Percentiles rank a stretch among this genome's conserved stretches.
Evolutionary conservation across 192 early-diverging fungal genomes (phyloP).

Genomic region (Coemansia sp.): DNA sequence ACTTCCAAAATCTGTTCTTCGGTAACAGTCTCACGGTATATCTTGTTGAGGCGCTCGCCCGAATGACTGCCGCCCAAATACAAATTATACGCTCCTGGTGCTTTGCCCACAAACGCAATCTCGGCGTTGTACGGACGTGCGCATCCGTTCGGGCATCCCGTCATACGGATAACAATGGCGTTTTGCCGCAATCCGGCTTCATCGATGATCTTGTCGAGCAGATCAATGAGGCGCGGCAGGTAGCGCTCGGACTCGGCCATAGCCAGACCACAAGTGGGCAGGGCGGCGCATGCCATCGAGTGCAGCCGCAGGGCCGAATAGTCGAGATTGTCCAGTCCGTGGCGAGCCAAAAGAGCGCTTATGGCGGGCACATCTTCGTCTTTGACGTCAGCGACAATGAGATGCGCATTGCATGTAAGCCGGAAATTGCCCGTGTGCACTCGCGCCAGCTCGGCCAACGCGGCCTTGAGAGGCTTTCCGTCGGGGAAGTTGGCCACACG

Average conservation of each 20-base stretch:
- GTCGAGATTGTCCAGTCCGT: constrained; percentile 73
- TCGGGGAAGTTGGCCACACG: constrained; percentile 81
- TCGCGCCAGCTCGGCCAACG: constrained; percentile 75
- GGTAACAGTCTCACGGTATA: constrained; percentile 84
- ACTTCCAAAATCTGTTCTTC: constrained; percentile 84
- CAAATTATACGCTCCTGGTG: constrained; percentile 91
- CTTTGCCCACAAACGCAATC: constrained; percentile 95
- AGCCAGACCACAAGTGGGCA: constrained; percentile 92
- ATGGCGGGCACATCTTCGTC: constrained; percentile 63
- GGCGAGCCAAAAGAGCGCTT: constrained; percentile 65
- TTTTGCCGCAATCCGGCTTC: constrained; percentile 80
- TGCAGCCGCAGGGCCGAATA: constrained; percentile 80
- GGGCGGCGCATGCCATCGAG: constrained; percentile 94
- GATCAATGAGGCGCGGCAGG: constrained; percentile 77
- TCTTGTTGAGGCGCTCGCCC: constrained; percentile 87
- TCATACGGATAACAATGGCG: constrained; percentile 95
- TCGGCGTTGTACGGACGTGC: constrained; percentile 93
- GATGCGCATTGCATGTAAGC: constrained; percentile 90
- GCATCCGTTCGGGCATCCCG: constrained; percentile 98
- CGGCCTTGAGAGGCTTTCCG: constrained; percentile 71
- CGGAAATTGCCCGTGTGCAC: constrained; percentile 77
- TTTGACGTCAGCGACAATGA: constrained; percentile 77
- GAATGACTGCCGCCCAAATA: constrained; percentile 88
- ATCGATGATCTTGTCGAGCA: constrained; percentile 78
- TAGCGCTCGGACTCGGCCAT: constrained; percentile 99